Percentiles rank a stretch among this genome's conserved stretches.
phyloP scores from a whole-genome alignment of 2,329 filamentous ascomycete genomes.

The Pseudopyricularia cyperi region DNA sequence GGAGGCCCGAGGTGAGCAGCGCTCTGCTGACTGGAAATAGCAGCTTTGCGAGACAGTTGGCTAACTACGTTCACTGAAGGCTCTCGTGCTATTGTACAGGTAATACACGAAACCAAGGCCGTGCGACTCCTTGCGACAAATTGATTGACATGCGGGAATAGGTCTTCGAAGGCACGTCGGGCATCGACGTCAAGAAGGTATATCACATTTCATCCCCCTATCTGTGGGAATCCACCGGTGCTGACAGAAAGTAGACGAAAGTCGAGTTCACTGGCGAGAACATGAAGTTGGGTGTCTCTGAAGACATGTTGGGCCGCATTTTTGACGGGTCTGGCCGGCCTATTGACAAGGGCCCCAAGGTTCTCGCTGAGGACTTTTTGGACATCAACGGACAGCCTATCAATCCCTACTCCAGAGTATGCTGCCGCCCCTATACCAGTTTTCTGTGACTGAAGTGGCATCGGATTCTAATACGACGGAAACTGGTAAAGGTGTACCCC shows the following conservation, averaged over 20 bases:
- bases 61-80: constrained; percentile 35
- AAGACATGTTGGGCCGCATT: constrained; percentile 98
- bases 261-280: constrained; percentile 96
- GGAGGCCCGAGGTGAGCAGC: constrained; percentile 74
- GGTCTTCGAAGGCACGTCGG: constrained; percentile 95
- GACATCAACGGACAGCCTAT: constrained; percentile 99
- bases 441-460: background rate
- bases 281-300: constrained; percentile 95
- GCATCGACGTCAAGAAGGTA: constrained; percentile 99
- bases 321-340: constrained; percentile 96
- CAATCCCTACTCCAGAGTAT: constrained; percentile 91
- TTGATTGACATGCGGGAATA: constrained; percentile 26
- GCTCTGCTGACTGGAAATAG: background rate
- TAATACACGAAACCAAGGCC: constrained; percentile 23
- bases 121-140: background rate
- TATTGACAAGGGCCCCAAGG: constrained; percentile 98
- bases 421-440: constrained; percentile 12
- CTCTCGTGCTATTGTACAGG: constrained; percentile 89
- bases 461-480: background rate
- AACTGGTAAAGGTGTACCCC: constrained; percentile 63
- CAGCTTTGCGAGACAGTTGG: background rate
- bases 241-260: constrained; percentile 53
- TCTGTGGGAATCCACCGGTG: background rate
- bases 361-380: constrained; percentile 92
- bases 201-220: constrained; percentile 6